Conservation (phyloP, 441 rosid genomes). For the Syzygium malaccense region DNA sequence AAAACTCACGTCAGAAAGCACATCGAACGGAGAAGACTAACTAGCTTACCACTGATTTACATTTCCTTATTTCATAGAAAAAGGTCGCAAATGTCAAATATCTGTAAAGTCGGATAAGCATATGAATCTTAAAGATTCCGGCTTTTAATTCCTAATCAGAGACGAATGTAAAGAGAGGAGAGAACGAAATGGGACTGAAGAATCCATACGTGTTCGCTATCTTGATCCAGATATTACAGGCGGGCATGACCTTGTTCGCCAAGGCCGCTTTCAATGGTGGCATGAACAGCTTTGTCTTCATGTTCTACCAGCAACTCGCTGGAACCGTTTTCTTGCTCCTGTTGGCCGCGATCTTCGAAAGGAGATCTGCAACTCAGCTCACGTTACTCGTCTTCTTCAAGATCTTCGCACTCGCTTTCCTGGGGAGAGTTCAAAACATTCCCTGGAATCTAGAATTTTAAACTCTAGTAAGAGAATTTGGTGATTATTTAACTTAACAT, state of each 20-base stretch:
- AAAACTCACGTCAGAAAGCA: neutral
- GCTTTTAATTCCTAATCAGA: neutral
- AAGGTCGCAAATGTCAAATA: neutral
- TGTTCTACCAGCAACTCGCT: slow-evolving; percentile 15
- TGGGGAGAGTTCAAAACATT: slow-evolving; percentile 5
- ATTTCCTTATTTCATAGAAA: neutral
- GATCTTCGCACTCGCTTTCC: slow-evolving; percentile 14
- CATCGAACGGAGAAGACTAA: neutral
- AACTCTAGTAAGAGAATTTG: neutral
- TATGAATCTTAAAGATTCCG: neutral
- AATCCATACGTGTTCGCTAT: slow-evolving; percentile 10
- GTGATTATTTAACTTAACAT: neutral
- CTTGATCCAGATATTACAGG: slow-evolving; percentile 8
- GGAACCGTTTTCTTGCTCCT: slow-evolving; percentile 16
- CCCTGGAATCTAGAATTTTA: neutral
- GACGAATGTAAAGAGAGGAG: neutral
- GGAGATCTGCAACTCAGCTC: slow-evolving; percentile 7
- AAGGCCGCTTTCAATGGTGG: slow-evolving; percentile 18
- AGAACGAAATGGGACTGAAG: slow-evolving; percentile 8
- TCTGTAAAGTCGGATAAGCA: neutral
- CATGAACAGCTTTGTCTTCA: slow-evolving; percentile 16
- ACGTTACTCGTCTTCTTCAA: slow-evolving; percentile 4
- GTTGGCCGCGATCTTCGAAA: slow-evolving; percentile 5
- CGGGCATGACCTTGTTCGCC: slow-evolving; percentile 18
- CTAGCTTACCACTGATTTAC: neutral